Evolutionary conservation across 768 basidiomycete species (phyloP), one percentile per base, ranked within the genome.

Genomic region (Cubamyces sp.): DNA sequence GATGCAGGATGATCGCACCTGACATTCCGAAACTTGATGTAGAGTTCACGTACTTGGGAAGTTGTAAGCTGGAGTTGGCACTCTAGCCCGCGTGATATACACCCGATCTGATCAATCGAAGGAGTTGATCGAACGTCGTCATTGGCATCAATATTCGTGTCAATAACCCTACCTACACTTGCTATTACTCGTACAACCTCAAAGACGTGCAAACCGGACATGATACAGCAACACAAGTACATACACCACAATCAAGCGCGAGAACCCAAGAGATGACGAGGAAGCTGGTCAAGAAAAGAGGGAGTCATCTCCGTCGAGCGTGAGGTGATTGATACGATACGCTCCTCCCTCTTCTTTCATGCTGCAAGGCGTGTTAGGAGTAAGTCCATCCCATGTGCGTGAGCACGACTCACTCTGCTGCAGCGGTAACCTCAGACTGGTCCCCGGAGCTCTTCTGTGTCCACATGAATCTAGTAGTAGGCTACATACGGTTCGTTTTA

Each of bases 301-400:
- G 7, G 52, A 41, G 21, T 54, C 45, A 46, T 70, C 69, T 23
- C 71, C 69, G 39, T 70, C 69, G 25, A 72, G 57, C 9, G 45
- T 49, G n/a, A 72, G 60, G 14, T 54, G 43, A 51, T 48, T 62
- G 52, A 72, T 72, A 9, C 66, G 60, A 18, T 61, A 57, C 1
- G 55, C 16, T 2, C 69, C 69, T 19, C 66, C 66, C 30, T 70
- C 65, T 49, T 71, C 65, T 40, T 57, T 60, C 7, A 68, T 45
- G 11, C 70, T 71, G 51, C 1, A 50, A 8, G 3, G 5, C 1
- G 6, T 19, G 41, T 51, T 7, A 57, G 37, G 18, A 19, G 23
- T 19, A 23, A 5, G 19, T 26, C 19, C 37, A 12, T 1, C 5
- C 12, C 12, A 23, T 1, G 26, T 41, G 26, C 3, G 12, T 5